Base-by-base conservation (phyloP, 2,329 filamentous ascomycete species). In the Colletotrichum sojae region DNA sequence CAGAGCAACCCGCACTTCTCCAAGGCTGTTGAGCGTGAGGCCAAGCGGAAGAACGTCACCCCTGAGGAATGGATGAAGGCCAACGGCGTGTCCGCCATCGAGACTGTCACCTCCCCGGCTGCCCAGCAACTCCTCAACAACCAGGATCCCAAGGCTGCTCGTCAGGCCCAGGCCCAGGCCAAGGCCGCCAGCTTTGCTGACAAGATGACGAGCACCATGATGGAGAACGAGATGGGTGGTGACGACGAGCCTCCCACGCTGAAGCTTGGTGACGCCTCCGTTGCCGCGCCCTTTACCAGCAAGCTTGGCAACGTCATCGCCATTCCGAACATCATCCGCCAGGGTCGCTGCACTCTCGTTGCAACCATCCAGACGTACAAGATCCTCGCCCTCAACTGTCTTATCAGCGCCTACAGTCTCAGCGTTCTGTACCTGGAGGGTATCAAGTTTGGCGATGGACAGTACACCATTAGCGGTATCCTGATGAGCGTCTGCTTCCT, bases 331-430 rank as follows among this genome's bases (percentile, higher is more conserved):
- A 99, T 99, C 76, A 96, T 99, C 76, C 93, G 96, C 67, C 96
- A 99, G 84, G 96, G 96, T 67, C 93, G 96, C 71, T 99, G 96
- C 85, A 99, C 96, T 8, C 90, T 99, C 20, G 96, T 99, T 63
- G 96, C 96, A 39, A 99, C 96, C 0, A 98, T 99, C 73, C 96
- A 99, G 85, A 99, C 99, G 95, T 99, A 99, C 90, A 99, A 98
- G 88, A 99, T 99, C 75, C 89, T 99, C 59, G 96, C 96, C 8
- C 85, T 99, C 69, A 99, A 99, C 86, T 99, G 96, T 79, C 86
- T 99, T 75, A 99, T 99, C 79, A 97, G 94, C 75, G 96, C 96
- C 45, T 99, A 99, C 89, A 97, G 94, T 81, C 83, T 99, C 78
- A 97, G 93, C 80, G 96, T 99, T 18, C 87, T 99, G 67, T 99